phyloP scores from a whole-genome alignment of 306 rosid species.

The Inga leiocalycina region DNA sequence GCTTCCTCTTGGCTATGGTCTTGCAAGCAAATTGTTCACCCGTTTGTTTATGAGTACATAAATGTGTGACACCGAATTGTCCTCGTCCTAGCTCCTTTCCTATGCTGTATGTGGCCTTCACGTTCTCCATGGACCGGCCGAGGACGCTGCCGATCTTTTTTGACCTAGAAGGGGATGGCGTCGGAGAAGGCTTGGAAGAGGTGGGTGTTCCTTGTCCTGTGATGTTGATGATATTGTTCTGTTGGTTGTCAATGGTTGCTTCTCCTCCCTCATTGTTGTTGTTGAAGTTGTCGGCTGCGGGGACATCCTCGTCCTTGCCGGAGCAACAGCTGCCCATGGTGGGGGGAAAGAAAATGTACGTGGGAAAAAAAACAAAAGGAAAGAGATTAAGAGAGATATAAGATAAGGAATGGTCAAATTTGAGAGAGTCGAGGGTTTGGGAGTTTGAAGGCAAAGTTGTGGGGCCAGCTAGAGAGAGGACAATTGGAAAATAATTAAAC shows the following conservation, averaged over 20 bases:
- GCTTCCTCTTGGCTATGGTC: conserved; percentile 90
- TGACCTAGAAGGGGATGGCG: conserved; percentile 38
- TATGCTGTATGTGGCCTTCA: conserved; percentile 50
- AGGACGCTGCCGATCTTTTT: conserved; percentile 69
- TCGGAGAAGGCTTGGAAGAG: conserved; percentile 33
- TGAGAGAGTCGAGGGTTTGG: conserved; percentile 47
- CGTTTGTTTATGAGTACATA: conserved; percentile 69
- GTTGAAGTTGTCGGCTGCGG: not conserved
- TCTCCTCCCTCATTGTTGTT: conserved; percentile 46
- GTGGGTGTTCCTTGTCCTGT: not conserved
- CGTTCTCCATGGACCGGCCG: conserved; percentile 91
- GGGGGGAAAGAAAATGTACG: conserved; percentile 31
- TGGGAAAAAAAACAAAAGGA: not conserved
- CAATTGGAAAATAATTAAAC: not conserved
- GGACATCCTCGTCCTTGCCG: conserved; percentile 53
- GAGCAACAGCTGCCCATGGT: conserved; percentile 99
- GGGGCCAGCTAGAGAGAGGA: not conserved
- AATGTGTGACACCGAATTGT: conserved; percentile 87
- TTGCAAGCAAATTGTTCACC: conserved; percentile 91
- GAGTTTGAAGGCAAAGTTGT: conserved; percentile 39
- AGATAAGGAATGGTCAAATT: conserved; percentile 37
- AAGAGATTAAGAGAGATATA: conserved; percentile 18
- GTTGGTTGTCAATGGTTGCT: not conserved
- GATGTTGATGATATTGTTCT: not conserved
- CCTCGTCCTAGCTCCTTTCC: conserved; percentile 97